Conservation (phyloP, 345 rosid species). For the Populus simonii region DNA sequence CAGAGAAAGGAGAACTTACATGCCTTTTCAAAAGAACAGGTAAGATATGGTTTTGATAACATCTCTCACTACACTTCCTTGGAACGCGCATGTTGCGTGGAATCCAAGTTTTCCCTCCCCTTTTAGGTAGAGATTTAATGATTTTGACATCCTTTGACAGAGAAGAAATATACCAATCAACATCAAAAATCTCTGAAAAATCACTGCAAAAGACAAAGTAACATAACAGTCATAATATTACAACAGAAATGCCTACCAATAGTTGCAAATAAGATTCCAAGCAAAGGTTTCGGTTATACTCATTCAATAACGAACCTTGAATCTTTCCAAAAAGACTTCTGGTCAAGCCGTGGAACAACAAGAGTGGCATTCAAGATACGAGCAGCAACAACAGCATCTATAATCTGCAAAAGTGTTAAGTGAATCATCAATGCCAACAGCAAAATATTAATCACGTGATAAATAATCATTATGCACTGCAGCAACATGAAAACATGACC, state of each 20-base stretch:
- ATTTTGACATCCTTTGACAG: constrained; percentile 87
- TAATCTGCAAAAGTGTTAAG: constrained; percentile 52
- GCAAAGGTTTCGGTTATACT: not conserved
- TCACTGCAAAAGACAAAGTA: constrained; percentile 45
- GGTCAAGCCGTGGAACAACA: constrained; percentile 92
- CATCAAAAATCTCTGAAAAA: constrained; percentile 83
- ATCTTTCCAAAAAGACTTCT: constrained; percentile 97
- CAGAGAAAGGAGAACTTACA: constrained; percentile 66
- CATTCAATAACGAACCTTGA: constrained; percentile 56
- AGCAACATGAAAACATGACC: not conserved
- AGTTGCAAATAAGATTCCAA: not conserved
- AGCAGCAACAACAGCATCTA: constrained; percentile 98
- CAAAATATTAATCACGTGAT: not conserved
- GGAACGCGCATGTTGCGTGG: constrained; percentile 83
- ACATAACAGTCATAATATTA: constrained; percentile 6
- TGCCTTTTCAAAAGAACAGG: constrained; percentile 99
- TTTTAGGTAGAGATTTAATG: constrained; percentile 74
- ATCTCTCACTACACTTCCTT: constrained; percentile 86
- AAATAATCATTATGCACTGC: not conserved
- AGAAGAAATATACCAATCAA: constrained; percentile 71
- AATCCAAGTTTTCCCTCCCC: constrained; percentile 56
- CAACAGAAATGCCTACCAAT: not conserved
- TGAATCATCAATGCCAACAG: constrained; percentile 10
- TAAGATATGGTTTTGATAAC: constrained; percentile 75
- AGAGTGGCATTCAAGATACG: constrained; percentile 94